phyloP scores from a whole-genome alignment of 441 rosid species.

The Pelargonium australe region DNA sequence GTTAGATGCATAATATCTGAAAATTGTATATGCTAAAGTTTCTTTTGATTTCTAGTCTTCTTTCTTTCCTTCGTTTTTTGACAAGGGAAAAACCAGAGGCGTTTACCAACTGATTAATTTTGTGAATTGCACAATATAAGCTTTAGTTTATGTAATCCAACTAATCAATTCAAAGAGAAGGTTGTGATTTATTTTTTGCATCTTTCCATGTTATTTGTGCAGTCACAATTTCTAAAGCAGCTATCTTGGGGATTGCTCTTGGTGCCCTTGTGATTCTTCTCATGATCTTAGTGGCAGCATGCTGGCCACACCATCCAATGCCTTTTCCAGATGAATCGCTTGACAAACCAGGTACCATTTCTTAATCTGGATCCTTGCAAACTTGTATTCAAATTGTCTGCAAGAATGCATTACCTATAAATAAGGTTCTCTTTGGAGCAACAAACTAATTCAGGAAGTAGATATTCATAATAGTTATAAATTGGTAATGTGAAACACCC shows the following conservation, averaged over 20 bases:
- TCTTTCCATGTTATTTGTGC: constrained; percentile 21
- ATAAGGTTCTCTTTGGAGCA: not conserved
- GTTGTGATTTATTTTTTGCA: not conserved
- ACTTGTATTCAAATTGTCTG: not conserved
- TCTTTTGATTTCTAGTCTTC: no score
- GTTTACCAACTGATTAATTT: no score
- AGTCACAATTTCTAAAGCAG: constrained; percentile 88
- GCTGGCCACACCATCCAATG: constrained; percentile 58
- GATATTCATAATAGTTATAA: not conserved
- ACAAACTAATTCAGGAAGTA: not conserved
- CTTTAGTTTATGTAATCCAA: no score
- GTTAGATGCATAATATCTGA: no score
- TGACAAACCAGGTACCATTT: constrained; percentile 71
- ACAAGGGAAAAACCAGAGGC: no score
- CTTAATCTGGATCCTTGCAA: not conserved
- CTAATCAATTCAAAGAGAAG: not conserved
- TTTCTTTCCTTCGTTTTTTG: no score
- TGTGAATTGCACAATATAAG: no score
- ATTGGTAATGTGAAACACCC: not conserved
- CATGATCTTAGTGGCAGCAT: constrained; percentile 73
- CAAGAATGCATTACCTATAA: not conserved
- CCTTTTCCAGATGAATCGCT: constrained; percentile 65
- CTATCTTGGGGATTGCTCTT: constrained; percentile 81
- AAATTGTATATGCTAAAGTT: no score
- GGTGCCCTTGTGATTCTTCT: constrained; percentile 83